Base-by-base conservation (phyloP, 345 rosid genomes). In the Dipteronia sinensis region DNA sequence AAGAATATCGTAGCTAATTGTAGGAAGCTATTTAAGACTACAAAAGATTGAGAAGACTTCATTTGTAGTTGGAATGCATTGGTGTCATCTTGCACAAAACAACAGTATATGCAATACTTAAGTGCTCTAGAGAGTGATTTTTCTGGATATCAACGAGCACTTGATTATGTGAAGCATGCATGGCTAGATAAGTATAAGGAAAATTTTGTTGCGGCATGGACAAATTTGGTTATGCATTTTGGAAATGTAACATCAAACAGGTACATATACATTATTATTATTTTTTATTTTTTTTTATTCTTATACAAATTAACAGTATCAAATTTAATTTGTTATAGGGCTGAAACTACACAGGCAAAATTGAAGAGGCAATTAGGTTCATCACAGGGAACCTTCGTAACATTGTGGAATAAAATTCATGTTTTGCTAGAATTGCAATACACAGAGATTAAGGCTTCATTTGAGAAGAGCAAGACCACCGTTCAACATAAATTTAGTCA, bases 201-300 rank as follows among this genome's bases (percentile, higher is more conserved):
- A 17, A 75, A 25, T 22, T 75, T 75, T 75, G 78, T 75, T 62
- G 78, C 70, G 29, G 78, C 63, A 2, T 64, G 70, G 78, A 75
- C 72, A 17, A 63, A 65, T 40, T 34, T 31, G 40, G 23, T 13
- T 23, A 75, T 75, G 78, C 78, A 65, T 56, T 65, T 75, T 47
- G 78, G 78, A 27, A 75, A 65, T 66, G 42, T 66, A 15, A 49
- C 71, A 25, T 65, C 17, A 42, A 66, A 75, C 46, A 75, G 72
- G 78, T 75, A 75, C 2, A 12, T 42, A 16, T 63, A 73, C 40
- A 7, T 40, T 10, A 13, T 62, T 22, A 0, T 61, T 42, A n/a
- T 55, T 31, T n/a, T 62, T 40, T 61, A 3, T n/a, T n/a, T 6
- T 38, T 62, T 27, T 61, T 6, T 38, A 3, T 38, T 38, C 42